Base-by-base conservation (phyloP, 768 basidiomycete genomes). In the Amanita pallidorosea region DNA sequence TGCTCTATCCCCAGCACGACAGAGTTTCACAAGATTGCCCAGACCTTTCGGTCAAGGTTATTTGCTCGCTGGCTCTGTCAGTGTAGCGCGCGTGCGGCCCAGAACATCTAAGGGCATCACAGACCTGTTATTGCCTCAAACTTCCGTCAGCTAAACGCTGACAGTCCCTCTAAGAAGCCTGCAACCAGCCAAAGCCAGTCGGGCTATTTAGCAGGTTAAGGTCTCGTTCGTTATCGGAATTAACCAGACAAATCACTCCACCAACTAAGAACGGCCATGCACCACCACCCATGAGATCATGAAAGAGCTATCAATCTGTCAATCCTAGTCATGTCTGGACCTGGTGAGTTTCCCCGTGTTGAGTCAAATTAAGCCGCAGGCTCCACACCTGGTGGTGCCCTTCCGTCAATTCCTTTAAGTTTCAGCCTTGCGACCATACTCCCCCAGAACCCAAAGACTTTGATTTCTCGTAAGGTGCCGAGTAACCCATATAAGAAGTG, bases 41-140 rank as follows among this genome's bases (percentile, higher is more conserved):
- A n/a, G n/a, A n/a, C n/a, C n/a, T n/a, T n/a, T n/a, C n/a, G n/a
- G n/a, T n/a, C n/a, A n/a, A n/a, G n/a, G n/a, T n/a, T n/a, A n/a
- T n/a, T n/a, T n/a, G n/a, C n/a, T n/a, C n/a, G n/a, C n/a, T n/a
- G n/a, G n/a, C n/a, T n/a, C n/a, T n/a, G n/a, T n/a, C n/a, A n/a
- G n/a, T n/a, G n/a, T n/a, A n/a, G n/a, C n/a, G n/a, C n/a, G n/a
- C n/a, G n/a, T n/a, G n/a, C n/a, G n/a, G n/a, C n/a, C n/a, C n/a
- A n/a, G n/a, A n/a, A n/a, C n/a, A n/a, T n/a, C n/a, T n/a, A n/a
- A n/a, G n/a, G n/a, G 81, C 82, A 84, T 85, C 83, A 84, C 81
- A 85, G 81, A 83, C 83, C 84, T 85, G 83, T 84, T 84, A 84
- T 85, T 84, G 83, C 83, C 81, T 84, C 81, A 80, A 83, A 85